These are phyloP conservation scores for Fomes fomentarius DNA, from an alignment of 1,284 basidiomycete genomes.

Conservation along the genomic window DNA sequence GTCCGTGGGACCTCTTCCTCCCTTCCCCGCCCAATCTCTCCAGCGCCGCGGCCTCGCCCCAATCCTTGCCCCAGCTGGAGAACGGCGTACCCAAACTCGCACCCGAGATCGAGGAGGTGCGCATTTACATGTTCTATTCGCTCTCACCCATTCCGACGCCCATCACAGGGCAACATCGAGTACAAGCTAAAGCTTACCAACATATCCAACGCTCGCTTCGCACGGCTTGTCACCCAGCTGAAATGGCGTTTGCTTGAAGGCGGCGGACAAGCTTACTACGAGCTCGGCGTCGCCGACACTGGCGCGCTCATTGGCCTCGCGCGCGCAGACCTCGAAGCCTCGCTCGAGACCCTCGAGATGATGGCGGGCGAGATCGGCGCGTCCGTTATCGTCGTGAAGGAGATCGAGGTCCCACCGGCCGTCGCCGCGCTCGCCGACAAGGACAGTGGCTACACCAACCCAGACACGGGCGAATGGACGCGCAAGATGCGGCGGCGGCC, in stretches of 20 bases:
- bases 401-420: conserved; percentile 73
- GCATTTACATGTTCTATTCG: conserved; percentile 7
- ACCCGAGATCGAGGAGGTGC: conserved; percentile 71
- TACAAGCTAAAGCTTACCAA: conserved; percentile 84
- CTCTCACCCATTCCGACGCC: not conserved
- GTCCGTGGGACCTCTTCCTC: conserved; percentile 78
- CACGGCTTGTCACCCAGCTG: conserved; percentile 87
- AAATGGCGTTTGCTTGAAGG: conserved; percentile 95
- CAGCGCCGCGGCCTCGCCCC: conserved; percentile 32
- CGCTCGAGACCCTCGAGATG: conserved; percentile 81
- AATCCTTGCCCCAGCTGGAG: conserved; percentile 23
- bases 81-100: conserved; percentile 59
- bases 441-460: conserved; percentile 32
- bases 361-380: conserved; percentile 94
- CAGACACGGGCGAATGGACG: conserved; percentile 35
- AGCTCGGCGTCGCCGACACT: conserved; percentile 88
- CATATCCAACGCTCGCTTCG: conserved; percentile 73
- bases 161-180: conserved; percentile 72
- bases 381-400: conserved; percentile 85
- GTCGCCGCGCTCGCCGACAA: conserved; percentile 43
- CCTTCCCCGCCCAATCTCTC: conserved; percentile 51
- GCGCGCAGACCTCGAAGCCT: conserved; percentile 75
- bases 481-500: conserved; percentile 32
- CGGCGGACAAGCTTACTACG: conserved; percentile 90
- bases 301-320: conserved; percentile 84